Evolutionary conservation across 2,329 filamentous ascomycete genomes (phyloP), one percentile per base, ranked within the genome.

Genomic region (Diaporthe ilicicola): DNA sequence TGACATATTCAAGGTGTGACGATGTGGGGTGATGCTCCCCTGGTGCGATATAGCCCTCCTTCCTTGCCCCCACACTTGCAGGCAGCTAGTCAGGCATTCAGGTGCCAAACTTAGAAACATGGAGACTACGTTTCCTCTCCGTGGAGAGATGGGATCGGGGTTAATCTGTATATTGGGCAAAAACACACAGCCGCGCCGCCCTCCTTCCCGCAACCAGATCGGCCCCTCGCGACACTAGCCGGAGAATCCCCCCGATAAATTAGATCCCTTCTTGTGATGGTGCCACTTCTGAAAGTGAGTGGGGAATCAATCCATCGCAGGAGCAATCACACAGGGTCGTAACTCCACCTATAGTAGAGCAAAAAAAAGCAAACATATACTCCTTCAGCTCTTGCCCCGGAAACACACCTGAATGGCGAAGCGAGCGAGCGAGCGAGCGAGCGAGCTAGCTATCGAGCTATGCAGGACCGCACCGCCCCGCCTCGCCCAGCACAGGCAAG

Each of bases 81-180:
- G 53, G 53, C 66, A 68, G 66, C 55, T 59, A 17, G 44, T 42
- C 42, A 5, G 44, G 59, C 42, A 5, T 42, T 46, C 44, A 51
- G 66, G 37, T 72, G 66, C 70, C 67, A 72, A 72, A 72, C 55
- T 66, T 72, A 72, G 67, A 59, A 59, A 70, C 50, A 22, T 42
- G 56, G 65, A 42, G 24, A 54, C 44, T 29, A 50, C 13, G n/a
- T 50, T 48, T 48, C 24, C 27, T 17, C 27, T 62, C 42, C 42
- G 42, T 62, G 59, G 42, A 48, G 42, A 48, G 48, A 44, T 50
- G 56, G 22, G 50, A 56, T 65, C 39, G 22, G 59, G 44, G 46
- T 15, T 29, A 50, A 64, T 50, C 22, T 50, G 19, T 50, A 15
- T 37, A 27, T 29, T 24, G 59, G 59, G 59, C 42, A 64, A 64